Evolutionary conservation across 768 basidiomycete genomes (phyloP), one percentile per base, ranked within the genome.

Genomic region (Rhizopogon rudus): DNA sequence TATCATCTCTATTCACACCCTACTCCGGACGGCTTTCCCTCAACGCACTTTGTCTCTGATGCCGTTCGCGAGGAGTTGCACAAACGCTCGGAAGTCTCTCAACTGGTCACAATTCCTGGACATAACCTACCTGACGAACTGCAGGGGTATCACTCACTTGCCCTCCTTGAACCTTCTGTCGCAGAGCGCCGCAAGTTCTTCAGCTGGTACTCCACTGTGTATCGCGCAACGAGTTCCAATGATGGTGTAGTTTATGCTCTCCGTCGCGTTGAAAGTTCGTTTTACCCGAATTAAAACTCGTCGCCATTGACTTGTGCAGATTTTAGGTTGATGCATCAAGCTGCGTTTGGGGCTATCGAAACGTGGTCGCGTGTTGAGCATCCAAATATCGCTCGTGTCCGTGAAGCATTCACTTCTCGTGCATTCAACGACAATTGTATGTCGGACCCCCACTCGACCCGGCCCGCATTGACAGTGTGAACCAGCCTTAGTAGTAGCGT

Each of bases 381-480:
- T 72, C 94, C 97, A 1, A 86, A 82, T 59, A 86, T 99, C 57
- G 83, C 96, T 14, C 70, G 82, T 8, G 74, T 98, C 20, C 80
- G 82, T 48, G 97, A 98, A 67, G 97, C 96, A 0, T 98, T 99
- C 74, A 98, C 97, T 0, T 96, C 96, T 0, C 81, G 87, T 29
- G 83, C 90, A 0, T 99, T 99, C 69, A 84, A 85, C 53, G 97
- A 98, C 67, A 87, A 86, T 61, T 98, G 95, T 96, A 64, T 50
- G 87, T 75, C 13, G 45, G 43, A 59, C 28, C 13, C 48, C 16
- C 17, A 37, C 17, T 22, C 20, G 14, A 49, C 33, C 16, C 22
- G 20, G 20, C 33, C 22, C 3, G 20, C 31, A 20, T 35, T 49
- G 33, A 49, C 20, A 35, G 35, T 58, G 7, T 51, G 41, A 55